phyloP scores from a whole-genome alignment of 495 filamentous ascomycete genomes.

The Durotheca rogersii region DNA sequence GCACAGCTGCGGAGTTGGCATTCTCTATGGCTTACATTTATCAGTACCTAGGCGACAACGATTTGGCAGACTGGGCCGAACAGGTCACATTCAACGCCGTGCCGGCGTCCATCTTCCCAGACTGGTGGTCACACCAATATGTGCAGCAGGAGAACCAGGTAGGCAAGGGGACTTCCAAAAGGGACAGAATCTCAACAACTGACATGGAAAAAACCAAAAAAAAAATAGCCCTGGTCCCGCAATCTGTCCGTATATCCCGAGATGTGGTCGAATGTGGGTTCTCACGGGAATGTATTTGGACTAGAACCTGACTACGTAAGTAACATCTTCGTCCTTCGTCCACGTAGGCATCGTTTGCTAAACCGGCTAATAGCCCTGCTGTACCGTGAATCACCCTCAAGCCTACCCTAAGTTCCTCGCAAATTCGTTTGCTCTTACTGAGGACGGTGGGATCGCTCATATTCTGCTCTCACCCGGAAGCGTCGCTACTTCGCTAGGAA shows the following conservation, averaged over 20 bases:
- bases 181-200: no score
- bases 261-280: constrained; percentile 55
- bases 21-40: constrained; percentile 39
- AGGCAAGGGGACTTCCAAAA: no score
- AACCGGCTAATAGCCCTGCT: constrained; percentile 49
- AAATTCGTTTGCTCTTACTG: constrained; percentile 34
- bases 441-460: constrained; percentile 45
- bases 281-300: constrained; percentile 48
- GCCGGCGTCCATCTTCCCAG: constrained; percentile 50
- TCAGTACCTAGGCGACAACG: constrained; percentile 43
- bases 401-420: constrained; percentile 59
- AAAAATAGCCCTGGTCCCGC: constrained; percentile 40
- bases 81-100: constrained; percentile 57
- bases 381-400: constrained; percentile 64
- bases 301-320: constrained; percentile 41
- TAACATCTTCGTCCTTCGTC: constrained; percentile 3
- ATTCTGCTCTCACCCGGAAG: constrained; percentile 43
- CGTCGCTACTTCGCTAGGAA: constrained; percentile 32
- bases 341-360: constrained; percentile 4
- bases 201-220: neutral
- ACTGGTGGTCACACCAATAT: constrained; percentile 62
- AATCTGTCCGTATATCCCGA: constrained; percentile 40
- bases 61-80: constrained; percentile 55
- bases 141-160: constrained; percentile 58
- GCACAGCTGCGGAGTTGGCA: constrained; percentile 36